phyloP scores from a whole-genome alignment of 331 rosid species.

The Telfairia occidentalis region DNA sequence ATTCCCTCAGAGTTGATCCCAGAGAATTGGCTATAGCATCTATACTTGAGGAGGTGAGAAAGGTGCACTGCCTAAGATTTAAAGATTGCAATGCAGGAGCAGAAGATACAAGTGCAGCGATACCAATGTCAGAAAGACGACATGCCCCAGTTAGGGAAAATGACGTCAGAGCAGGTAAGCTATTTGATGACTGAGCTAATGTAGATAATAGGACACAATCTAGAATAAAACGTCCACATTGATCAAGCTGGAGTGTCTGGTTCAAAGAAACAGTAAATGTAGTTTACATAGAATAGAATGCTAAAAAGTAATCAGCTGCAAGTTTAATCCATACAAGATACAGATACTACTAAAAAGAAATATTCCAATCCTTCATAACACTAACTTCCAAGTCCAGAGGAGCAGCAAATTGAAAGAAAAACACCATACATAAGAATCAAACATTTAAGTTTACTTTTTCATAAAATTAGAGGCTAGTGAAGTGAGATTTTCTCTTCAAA shows the following conservation, averaged over 20 bases:
- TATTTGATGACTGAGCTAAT: constrained; percentile 32
- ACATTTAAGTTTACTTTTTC: not conserved
- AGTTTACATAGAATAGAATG: not conserved
- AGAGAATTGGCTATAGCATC: constrained; percentile 39
- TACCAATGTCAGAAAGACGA: constrained; percentile 59
- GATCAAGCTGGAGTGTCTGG: constrained; percentile 76
- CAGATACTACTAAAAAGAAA: not conserved
- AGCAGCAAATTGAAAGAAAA: not conserved
- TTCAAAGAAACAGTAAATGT: constrained; percentile 10
- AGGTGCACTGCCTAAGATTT: constrained; percentile 79
- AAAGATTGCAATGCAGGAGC: constrained; percentile 58
- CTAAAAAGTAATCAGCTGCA: not conserved
- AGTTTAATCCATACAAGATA: not conserved
- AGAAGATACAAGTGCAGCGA: constrained; percentile 45
- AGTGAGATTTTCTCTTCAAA: not conserved
- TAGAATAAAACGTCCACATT: constrained; percentile 63
- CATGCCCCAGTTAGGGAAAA: constrained; percentile 78
- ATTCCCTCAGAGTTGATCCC: constrained; percentile 54
- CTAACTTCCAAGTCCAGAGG: not conserved
- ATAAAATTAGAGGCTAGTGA: not conserved
- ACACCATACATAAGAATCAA: not conserved
- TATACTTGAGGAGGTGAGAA: constrained; percentile 48
- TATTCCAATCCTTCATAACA: not conserved
- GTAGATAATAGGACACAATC: constrained; percentile 40
- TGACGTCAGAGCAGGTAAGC: constrained; percentile 37